Conservation (phyloP, 2,329 filamentous ascomycete species). For the Aspergillus aculeatus region DNA sequence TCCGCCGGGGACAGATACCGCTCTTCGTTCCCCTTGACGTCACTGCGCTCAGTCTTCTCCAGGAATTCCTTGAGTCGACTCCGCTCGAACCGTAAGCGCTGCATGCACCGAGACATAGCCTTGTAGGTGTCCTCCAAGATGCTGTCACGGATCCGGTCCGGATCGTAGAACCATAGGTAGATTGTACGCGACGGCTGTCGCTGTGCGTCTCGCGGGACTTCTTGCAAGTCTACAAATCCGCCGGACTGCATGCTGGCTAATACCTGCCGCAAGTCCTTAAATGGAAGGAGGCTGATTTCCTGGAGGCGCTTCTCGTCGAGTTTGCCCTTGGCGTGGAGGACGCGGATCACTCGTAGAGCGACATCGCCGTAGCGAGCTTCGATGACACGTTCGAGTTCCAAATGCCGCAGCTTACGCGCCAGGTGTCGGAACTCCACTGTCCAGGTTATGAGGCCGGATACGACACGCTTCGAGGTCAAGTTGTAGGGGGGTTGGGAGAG, state of each 20-base stretch:
- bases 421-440: conserved; percentile 78
- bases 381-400: conserved; percentile 79
- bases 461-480: conserved; percentile 36
- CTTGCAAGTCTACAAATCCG: conserved; percentile 86
- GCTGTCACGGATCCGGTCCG: conserved; percentile 66
- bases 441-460: conserved; percentile 68
- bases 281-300: conserved; percentile 76
- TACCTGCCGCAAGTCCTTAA: conserved; percentile 79
- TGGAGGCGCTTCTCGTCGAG: conserved; percentile 91
- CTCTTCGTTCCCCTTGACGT: conserved; percentile 81
- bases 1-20: conserved; percentile 75
- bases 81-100: conserved; percentile 75
- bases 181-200: conserved; percentile 79
- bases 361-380: conserved; percentile 72
- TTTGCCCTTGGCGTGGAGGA: conserved; percentile 82
- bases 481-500: conserved; percentile 45
- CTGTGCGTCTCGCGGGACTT: conserved; percentile 84
- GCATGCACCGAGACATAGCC: conserved; percentile 78
- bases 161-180: conserved; percentile 90
- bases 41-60: conserved; percentile 76
- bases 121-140: conserved; percentile 84
- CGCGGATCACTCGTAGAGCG: conserved; percentile 78
- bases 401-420: conserved; percentile 67
- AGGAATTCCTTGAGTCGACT: conserved; percentile 70
- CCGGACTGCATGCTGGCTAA: conserved; percentile 82